phyloP scores from a whole-genome alignment of 306 rosid species.

The Oxytropis ochrocephala region DNA sequence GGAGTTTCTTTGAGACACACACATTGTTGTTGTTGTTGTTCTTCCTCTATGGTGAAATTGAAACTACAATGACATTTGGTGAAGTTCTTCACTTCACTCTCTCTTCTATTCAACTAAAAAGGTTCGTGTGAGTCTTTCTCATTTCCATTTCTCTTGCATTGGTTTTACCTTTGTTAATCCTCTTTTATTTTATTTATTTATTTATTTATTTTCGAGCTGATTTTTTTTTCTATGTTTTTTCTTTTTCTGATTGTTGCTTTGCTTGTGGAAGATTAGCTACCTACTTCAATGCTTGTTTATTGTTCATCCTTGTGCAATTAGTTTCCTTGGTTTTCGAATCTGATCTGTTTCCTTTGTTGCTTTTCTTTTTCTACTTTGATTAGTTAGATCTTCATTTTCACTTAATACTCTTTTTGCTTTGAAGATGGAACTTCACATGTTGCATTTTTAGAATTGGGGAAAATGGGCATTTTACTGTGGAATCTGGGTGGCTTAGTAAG shows the following conservation, averaged over 20 bases:
- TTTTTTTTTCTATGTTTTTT: background rate
- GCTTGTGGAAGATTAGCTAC: constrained; percentile 13
- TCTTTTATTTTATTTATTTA: background rate
- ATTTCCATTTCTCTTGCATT: constrained; percentile 12
- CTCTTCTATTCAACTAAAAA: constrained; percentile 14
- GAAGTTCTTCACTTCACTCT: constrained; percentile 20
- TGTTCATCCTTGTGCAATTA: background rate
- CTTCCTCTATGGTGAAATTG: constrained; percentile 15
- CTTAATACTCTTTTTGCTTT: background rate
- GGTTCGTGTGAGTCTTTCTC: constrained; percentile 41
- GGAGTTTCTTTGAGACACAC: constrained; percentile 43
- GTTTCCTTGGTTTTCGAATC: constrained; percentile 4
- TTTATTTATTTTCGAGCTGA: background rate
- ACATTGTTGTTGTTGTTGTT: constrained; percentile 30
- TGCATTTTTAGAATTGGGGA: constrained; percentile 2
- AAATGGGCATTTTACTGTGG: background rate
- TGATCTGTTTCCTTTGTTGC: constrained; percentile 18
- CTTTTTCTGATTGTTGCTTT: background rate
- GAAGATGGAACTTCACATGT: background rate
- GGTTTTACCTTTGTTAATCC: background rate
- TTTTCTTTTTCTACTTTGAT: background rate
- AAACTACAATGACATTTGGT: background rate
- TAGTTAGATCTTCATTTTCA: constrained; percentile 29
- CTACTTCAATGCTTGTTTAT: background rate
- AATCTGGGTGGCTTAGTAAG: constrained; percentile 6